Evolutionary conservation across 768 basidiomycete genomes (phyloP), one percentile per base, ranked within the genome.

Genomic region (Russula ochroleuca): DNA sequence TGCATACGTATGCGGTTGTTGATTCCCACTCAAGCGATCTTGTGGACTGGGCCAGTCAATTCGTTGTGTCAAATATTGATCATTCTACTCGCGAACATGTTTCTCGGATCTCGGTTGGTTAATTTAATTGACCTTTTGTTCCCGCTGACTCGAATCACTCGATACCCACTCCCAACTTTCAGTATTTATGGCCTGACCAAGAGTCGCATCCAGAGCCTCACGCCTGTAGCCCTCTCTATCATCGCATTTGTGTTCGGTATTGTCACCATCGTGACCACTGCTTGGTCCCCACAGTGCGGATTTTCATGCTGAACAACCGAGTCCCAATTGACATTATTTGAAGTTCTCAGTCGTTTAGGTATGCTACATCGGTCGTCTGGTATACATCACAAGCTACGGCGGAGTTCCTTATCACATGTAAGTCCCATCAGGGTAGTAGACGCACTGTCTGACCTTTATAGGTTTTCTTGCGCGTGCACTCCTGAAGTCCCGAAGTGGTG

Each of bases 341-440:
- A 41, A 59, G 58, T 1, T 1, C 40, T 2, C 19, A 3, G 23
- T 15, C 31, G 31, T 35, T 1, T 4, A 21, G 2, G 9, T 5
- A 52, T 47, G 5, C 10, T 13, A 21, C 41, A 23, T 60, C 49
- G 21, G 3, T 51, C 31, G 10, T 52, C 31, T 60, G 59, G 59
- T 51, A 51, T 33, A 8, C 31, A 6, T 13, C 25, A 17, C 59
- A 60, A 41, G 31, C 59, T 35, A 0, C 19, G 5, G 59, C 40
- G 8, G 59, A 60, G 15, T 60, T 40, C 31, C 41, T 60, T 21
- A 60, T 60, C 21, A 14, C 50, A 5, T 15, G 59, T 60, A 52
- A 13, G 50, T 25, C 23, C 8, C 6, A 19, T 59, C 6, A 7
- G 38, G 5, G 43, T 15, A 21, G 9, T 11, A 48, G n/a, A 21